These are phyloP conservation scores for Lophium mytilinum DNA, from an alignment of 495 filamentous ascomycete species.

Conservation along the genomic window DNA sequence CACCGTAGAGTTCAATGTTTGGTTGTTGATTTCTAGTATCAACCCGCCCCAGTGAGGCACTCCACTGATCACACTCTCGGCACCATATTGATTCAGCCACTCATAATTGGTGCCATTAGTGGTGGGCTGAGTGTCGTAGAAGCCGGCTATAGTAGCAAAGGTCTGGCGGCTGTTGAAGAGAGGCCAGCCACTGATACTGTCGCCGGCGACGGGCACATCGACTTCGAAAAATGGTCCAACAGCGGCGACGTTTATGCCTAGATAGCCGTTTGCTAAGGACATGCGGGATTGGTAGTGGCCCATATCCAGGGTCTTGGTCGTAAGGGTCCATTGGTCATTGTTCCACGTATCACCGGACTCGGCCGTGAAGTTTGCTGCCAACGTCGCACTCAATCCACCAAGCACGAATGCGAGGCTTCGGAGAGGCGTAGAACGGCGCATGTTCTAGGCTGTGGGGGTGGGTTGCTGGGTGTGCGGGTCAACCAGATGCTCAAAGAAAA, in stretches of 20 bases:
- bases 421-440: no score
- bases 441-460: no score
- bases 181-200: conserved; percentile 63
- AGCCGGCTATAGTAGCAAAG: conserved; percentile 68
- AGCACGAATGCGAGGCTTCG: no score
- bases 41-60: conserved; percentile 63
- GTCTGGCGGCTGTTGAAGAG: conserved; percentile 58
- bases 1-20: conserved; percentile 54
- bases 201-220: conserved; percentile 34
- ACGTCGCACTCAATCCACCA: no score
- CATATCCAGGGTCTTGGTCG: conserved; percentile 46
- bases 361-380: no score
- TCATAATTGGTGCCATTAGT: conserved; percentile 61
- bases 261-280: conserved; percentile 52
- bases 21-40: conserved; percentile 48
- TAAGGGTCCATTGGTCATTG: conserved; percentile 53
- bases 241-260: conserved; percentile 48
- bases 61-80: conserved; percentile 65
- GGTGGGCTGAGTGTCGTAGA: conserved; percentile 56
- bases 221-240: conserved; percentile 64
- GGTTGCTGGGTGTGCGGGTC: no score
- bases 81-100: conserved; percentile 65
- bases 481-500: no score
- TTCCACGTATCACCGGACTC: conserved; percentile 45
- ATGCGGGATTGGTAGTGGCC: conserved; percentile 57